Base-by-base conservation (phyloP, 495 filamentous ascomycete genomes). In the Talaromyces borbonicus region DNA sequence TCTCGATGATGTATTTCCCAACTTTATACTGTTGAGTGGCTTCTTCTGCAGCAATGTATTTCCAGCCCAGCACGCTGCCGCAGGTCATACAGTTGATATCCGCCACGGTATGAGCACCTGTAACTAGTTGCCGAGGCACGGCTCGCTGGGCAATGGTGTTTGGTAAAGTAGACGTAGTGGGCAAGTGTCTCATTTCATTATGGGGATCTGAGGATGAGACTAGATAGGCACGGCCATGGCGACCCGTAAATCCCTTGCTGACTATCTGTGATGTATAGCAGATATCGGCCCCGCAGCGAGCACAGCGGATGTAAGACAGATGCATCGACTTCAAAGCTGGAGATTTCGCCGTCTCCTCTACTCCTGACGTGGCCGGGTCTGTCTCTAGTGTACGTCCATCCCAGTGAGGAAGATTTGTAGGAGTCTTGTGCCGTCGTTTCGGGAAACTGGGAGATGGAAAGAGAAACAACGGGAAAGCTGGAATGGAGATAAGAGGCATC, bases 1-100 rank as follows among this genome's bases (percentile, higher is more conserved):
- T 88, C 67, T 97, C 90, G 27, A 97, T 60, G n/a, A 97, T 95
- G 54, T 90, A 95, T 60, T 94, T 95, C 23, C 90, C 90, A 23
- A 96, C 80, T 60, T 97, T 97, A 65, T 97, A 97, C 44, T 75
- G 73, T 60, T 97, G 90, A 30, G 69, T 71, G 50, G 81, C 71
- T 55, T 95, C 85, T 43, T 83, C 80, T 0, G 90, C 90, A 33
- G 79, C 79, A 43, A 95, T 74, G 58, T 97, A 97, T 62, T 95
- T 95, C 90, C 90, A 97, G 8, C 90, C 90, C 14, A 97, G 58
- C 32, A 84, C 77, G 33, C 61, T 77, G 4, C 72, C 73, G 57
- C 90, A 84, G 44, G 81, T 63, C 24, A 73, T 56, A 56, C 81
- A 83, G 31, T 63, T 66, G 8, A 77, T 56, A 50, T 74, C 71